These are phyloP conservation scores for Oxalis stricta DNA, from an alignment of 441 rosid genomes.

Conservation along the genomic window DNA sequence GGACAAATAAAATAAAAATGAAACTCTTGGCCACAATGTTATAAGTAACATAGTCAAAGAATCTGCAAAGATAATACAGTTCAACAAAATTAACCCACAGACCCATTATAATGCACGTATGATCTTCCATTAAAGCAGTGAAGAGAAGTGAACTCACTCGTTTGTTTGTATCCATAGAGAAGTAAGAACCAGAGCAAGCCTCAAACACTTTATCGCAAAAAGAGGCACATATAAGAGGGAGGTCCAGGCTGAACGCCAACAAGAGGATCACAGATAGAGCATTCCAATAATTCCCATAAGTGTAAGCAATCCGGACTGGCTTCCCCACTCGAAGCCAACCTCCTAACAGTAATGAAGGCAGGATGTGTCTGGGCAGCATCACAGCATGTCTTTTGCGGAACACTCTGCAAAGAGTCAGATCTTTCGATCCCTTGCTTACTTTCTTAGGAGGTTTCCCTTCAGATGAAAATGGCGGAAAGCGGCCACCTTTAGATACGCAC, in stretches of 20 bases:
- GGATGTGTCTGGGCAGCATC: conserved; percentile 58
- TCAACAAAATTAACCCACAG: background rate
- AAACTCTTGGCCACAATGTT: background rate
- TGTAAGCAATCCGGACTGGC: conserved; percentile 53
- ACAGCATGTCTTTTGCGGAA: conserved; percentile 64
- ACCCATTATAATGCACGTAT: background rate
- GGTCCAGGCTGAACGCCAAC: conserved; percentile 61
- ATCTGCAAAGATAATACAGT: too few species aligned
- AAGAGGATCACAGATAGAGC: conserved; percentile 64
- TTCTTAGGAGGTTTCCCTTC: conserved; percentile 55
- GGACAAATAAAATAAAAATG: background rate
- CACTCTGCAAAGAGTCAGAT: conserved; percentile 56
- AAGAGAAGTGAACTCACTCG: conserved; percentile 24
- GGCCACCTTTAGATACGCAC: conserved; percentile 57
- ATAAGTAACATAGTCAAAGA: too few species aligned
- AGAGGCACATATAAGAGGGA: conserved; percentile 48
- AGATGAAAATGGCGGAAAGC: conserved; percentile 39
- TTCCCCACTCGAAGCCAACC: conserved; percentile 58
- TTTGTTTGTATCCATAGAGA: conserved; percentile 43
- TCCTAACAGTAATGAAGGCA: conserved; percentile 49
- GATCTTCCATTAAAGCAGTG: background rate
- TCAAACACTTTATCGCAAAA: conserved; percentile 56
- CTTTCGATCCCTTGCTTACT: conserved; percentile 43
- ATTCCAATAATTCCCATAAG: conserved; percentile 66
- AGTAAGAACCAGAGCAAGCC: conserved; percentile 69